Evolutionary conservation across 768 basidiomycete genomes (phyloP).

Genomic region (Calocybe gangraenosa): DNA sequence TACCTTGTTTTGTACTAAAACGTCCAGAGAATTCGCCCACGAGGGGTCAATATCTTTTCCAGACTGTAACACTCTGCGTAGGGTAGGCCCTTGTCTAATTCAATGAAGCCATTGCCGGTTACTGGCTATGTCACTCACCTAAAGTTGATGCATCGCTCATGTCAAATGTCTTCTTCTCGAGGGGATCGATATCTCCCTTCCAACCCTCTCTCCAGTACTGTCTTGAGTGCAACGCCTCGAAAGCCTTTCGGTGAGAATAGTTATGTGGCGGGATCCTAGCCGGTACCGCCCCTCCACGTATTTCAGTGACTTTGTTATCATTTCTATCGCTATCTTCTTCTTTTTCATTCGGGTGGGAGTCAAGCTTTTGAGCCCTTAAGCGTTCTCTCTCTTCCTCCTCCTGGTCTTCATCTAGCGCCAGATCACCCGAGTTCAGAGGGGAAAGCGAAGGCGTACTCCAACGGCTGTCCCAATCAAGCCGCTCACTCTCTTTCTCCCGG

Average conservation of each 20-base stretch:
- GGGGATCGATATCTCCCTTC: slow-evolving; percentile 39
- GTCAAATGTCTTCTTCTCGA: slow-evolving; percentile 42
- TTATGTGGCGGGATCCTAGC: slow-evolving; percentile 27
- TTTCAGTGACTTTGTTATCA: slow-evolving; percentile 6
- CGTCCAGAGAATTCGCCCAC: slow-evolving; percentile 8
- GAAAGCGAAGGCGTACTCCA: slow-evolving; percentile 69
- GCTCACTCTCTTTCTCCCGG: slow-evolving; percentile 18
- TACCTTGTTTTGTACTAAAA: slow-evolving; percentile 17
- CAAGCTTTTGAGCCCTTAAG: neutral
- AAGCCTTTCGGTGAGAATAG: slow-evolving; percentile 43
- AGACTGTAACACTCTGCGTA: slow-evolving; percentile 11
- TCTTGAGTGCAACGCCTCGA: slow-evolving; percentile 57
- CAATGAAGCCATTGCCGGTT: neutral
- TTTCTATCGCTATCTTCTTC: neutral
- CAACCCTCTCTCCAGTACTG: slow-evolving; percentile 79
- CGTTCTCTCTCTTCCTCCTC: slow-evolving; percentile 10
- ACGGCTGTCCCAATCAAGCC: slow-evolving; percentile 33
- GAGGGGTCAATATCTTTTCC: neutral
- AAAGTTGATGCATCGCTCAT: slow-evolving; percentile 72
- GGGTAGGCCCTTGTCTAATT: slow-evolving; percentile 14
- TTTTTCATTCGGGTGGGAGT: neutral
- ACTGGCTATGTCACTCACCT: slow-evolving; percentile 32
- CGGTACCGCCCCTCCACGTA: slow-evolving; percentile 5
- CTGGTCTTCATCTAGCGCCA: slow-evolving; percentile 30
- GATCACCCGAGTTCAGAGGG: slow-evolving; percentile 54